Conservation (phyloP, 441 rosid genomes). For the Syzygium syzygioides region DNA sequence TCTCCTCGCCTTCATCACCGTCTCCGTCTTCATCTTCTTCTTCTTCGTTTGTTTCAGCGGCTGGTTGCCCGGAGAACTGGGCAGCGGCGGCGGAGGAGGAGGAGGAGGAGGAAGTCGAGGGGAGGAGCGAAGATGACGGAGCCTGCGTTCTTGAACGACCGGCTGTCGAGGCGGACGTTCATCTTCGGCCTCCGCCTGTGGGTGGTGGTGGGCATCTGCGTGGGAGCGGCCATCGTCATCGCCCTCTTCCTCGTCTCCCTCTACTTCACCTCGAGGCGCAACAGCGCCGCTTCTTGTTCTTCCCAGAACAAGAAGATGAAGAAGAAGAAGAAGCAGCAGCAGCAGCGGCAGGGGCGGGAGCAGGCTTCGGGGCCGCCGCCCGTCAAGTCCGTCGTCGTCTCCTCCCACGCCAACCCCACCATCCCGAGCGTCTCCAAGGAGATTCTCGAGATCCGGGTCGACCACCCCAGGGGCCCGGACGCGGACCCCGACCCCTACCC, state of each 20-base stretch:
- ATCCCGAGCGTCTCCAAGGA: slow-evolving; percentile 73
- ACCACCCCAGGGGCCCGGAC: slow-evolving; percentile 26
- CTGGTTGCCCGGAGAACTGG: neutral
- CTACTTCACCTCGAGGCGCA: slow-evolving; percentile 67
- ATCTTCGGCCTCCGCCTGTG: slow-evolving; percentile 69
- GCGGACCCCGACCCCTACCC: slow-evolving; percentile 42
- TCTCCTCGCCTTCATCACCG: neutral
- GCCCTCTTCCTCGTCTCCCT: slow-evolving; percentile 75
- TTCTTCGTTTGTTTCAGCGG: neutral
- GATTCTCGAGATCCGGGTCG: slow-evolving; percentile 67
- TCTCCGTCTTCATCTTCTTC: neutral
- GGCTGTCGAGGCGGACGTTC: slow-evolving; percentile 61
- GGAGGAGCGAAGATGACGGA: slow-evolving; percentile 26
- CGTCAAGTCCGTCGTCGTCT: slow-evolving; percentile 10
- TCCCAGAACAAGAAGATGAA: neutral
- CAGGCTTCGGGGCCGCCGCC: neutral
- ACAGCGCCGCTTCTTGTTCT: neutral
- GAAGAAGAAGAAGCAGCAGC: too few species aligned
- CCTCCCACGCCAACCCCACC: slow-evolving; percentile 27
- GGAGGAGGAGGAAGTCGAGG: neutral
- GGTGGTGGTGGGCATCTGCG: slow-evolving; percentile 80
- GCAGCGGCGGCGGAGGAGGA: neutral
- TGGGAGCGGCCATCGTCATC: slow-evolving; percentile 68
- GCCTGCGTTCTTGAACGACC: slow-evolving; percentile 43
- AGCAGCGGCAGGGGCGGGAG: neutral